phyloP scores from a whole-genome alignment of 1,139 yeast species.

The Candida albicans region DNA sequence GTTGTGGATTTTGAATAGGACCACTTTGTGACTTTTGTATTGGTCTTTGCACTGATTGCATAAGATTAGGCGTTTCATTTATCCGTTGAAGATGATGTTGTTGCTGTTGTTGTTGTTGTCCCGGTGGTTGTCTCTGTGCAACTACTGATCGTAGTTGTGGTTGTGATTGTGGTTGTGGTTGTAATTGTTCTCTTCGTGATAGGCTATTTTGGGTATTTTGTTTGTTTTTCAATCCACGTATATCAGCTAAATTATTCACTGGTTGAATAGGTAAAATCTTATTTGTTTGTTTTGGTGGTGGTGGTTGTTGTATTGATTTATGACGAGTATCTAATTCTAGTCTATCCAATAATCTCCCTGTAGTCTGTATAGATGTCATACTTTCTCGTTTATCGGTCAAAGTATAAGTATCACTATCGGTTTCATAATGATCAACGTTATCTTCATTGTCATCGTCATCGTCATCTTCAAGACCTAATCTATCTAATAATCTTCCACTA shows the following conservation, averaged over 20 bases:
- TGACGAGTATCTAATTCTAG: slow-evolving; percentile 21
- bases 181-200: slow-evolving; percentile 10
- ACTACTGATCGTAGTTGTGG: not conserved
- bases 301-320: slow-evolving; percentile 1
- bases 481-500: slow-evolving; percentile 42
- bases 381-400: slow-evolving; percentile 22
- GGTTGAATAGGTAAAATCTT: slow-evolving; percentile 7
- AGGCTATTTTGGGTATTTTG: not conserved
- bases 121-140: not conserved
- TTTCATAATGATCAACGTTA: slow-evolving; percentile 12
- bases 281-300: slow-evolving; percentile 1
- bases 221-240: slow-evolving; percentile 9
- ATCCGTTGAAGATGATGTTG: not conserved
- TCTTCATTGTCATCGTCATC: slow-evolving; percentile 17
- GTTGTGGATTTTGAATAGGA: slow-evolving; percentile 6
- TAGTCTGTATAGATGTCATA: slow-evolving; percentile 25
- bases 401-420: slow-evolving; percentile 10
- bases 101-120: too few relatives aligned
- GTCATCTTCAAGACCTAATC: slow-evolving; percentile 34
- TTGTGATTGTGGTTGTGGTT: slow-evolving; percentile 3
- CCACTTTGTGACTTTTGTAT: slow-evolving; percentile 1
- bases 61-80: not conserved
- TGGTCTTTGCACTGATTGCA: slow-evolving; percentile 4
- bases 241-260: slow-evolving; percentile 9
- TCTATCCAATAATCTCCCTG: slow-evolving; percentile 31